These are phyloP conservation scores for Globisporangium lucens DNA, from an alignment of 352 stramenopile genomes.

Conservation along the genomic window DNA sequence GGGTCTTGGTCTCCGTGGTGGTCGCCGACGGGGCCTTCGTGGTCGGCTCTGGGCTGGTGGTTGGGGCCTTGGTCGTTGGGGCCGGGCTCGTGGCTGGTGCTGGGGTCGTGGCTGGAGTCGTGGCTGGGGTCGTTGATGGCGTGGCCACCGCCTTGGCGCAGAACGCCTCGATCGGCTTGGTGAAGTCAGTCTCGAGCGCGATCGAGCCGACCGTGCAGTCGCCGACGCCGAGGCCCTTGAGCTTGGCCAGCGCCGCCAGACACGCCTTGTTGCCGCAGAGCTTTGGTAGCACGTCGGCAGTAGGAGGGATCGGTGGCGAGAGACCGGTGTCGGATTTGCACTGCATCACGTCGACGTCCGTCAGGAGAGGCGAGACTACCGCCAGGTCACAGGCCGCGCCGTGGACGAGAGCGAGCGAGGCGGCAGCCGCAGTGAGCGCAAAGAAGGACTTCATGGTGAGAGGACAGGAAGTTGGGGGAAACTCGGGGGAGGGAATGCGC, in stretches of 20 bases:
- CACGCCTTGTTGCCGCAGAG: slow-evolving; percentile 24
- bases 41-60: not conserved
- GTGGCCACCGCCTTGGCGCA: not conserved
- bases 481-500: not conserved
- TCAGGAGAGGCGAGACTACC: not conserved
- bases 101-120: not conserved
- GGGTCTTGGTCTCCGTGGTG: not conserved
- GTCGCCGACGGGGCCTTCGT: slow-evolving; percentile 5
- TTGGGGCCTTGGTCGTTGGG: not conserved
- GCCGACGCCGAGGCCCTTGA: slow-evolving; percentile 21
- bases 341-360: not conserved
- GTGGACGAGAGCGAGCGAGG: not conserved
- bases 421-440: not conserved
- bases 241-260: slow-evolving; percentile 14
- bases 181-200: slow-evolving; percentile 19
- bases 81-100: not conserved
- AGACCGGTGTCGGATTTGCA: slow-evolving; percentile 23
- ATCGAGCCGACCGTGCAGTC: slow-evolving; percentile 23
- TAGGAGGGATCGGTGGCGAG: not conserved
- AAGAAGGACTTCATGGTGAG: slow-evolving; percentile 16
- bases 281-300: slow-evolving; percentile 18
- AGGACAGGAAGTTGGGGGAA: too few species aligned
- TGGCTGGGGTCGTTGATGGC: not conserved
- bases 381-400: not conserved
- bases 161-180: slow-evolving; percentile 5